Evolutionary conservation across 441 rosid genomes (phyloP).

Genomic region (Manihot esculenta): DNA sequence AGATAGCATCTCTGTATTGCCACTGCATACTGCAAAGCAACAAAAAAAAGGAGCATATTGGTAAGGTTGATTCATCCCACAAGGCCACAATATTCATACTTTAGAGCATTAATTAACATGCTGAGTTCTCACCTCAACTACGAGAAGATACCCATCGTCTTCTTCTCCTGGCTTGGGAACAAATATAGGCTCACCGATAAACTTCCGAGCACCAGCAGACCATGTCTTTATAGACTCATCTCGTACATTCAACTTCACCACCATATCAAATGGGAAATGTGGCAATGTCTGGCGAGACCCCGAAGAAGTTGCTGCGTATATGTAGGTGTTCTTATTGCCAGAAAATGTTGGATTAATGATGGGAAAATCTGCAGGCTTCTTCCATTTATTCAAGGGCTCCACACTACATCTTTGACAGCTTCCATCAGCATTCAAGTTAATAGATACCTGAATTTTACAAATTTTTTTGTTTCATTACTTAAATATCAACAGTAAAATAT

Average conservation of each 20-base stretch:
- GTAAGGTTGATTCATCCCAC: too few relatives aligned
- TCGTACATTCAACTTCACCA: slow-evolving; percentile 54
- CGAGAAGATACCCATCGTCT: slow-evolving; percentile 78
- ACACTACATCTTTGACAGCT: slow-evolving; percentile 41
- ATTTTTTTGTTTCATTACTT: neutral
- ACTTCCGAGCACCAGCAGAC: slow-evolving; percentile 60
- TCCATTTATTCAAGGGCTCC: slow-evolving; percentile 57
- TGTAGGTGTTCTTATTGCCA: slow-evolving; percentile 46
- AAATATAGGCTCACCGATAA: slow-evolving; percentile 84
- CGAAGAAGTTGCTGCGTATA: slow-evolving; percentile 64
- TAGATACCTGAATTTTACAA: slow-evolving; percentile 40
- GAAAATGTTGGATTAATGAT: slow-evolving; percentile 60
- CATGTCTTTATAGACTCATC: slow-evolving; percentile 40
- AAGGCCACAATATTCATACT: too few relatives aligned
- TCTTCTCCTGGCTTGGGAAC: slow-evolving; percentile 50
- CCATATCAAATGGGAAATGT: slow-evolving; percentile 78
- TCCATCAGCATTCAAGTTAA: slow-evolving; percentile 49
- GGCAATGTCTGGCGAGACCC: slow-evolving; percentile 67
- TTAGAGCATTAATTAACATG: neutral
- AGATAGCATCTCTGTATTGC: slow-evolving; percentile 72
- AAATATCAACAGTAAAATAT: neutral
- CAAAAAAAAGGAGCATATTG: neutral
- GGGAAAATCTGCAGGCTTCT: slow-evolving; percentile 69
- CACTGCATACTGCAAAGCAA: slow-evolving; percentile 69
- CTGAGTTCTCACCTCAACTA: slow-evolving; percentile 62